Percentiles rank a stretch among this genome's conserved stretches.
These are phyloP conservation scores for Durotheca rogersii DNA, from an alignment of 495 filamentous ascomycete species.

Conservation along the genomic window DNA sequence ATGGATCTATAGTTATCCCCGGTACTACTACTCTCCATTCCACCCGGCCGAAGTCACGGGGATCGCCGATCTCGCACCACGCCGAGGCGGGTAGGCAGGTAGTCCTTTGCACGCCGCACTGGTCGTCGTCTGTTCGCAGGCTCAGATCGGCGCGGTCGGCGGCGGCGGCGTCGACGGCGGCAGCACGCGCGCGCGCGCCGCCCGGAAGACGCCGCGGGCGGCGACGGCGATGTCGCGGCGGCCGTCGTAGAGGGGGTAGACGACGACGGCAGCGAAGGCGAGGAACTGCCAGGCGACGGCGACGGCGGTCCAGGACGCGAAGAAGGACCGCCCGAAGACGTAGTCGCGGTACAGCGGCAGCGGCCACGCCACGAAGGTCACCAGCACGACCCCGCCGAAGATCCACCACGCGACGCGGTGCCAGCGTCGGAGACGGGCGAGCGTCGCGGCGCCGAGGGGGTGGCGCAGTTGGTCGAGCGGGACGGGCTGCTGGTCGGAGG, in stretches of 20 bases:
- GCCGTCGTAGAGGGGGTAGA: conserved; percentile 33
- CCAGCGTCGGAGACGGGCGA: conserved; percentile 60
- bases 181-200: conserved; percentile 9
- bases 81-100: no score
- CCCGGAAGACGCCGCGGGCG: conserved; percentile 33
- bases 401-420: conserved; percentile 68
- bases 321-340: conserved; percentile 77
- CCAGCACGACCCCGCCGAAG: conserved; percentile 66
- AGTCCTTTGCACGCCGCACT: no score
- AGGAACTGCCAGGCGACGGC: conserved; percentile 19
- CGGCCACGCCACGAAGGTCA: conserved; percentile 76
- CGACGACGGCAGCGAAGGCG: conserved; percentile 8
- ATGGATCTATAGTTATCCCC: no score
- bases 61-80: no score
- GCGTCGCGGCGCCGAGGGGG: conserved; percentile 50
- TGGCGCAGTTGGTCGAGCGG: conserved; percentile 26
- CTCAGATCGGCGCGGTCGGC: no score
- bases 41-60: no score
- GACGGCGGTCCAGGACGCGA: conserved; percentile 76
- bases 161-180: no score
- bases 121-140: no score
- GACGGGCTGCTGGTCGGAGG: no score
- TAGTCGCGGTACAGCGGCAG: conserved; percentile 83
- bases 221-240: conserved; percentile 38
- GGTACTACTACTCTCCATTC: no score